Percentiles rank a stretch among this genome's conserved stretches.
These are phyloP conservation scores for Tulasnella sp. DNA, from an alignment of 768 basidiomycete species.

Conservation along the genomic window DNA sequence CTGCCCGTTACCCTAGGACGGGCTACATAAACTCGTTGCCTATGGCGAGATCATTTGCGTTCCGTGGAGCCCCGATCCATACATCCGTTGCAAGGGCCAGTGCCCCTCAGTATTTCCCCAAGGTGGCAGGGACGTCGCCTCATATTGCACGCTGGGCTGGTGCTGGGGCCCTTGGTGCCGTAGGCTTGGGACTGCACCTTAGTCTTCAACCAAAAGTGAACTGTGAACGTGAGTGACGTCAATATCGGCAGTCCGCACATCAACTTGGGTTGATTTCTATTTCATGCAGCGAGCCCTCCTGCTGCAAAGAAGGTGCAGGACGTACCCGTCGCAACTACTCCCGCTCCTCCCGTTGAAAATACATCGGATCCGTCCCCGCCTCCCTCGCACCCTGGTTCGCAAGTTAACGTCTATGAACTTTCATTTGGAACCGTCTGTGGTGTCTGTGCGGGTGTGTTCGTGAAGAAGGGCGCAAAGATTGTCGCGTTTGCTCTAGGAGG, in stretches of 20 bases:
- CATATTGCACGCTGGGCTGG: too few species aligned
- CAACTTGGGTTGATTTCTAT: background rate
- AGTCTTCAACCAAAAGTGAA: background rate
- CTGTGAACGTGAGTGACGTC: conserved; percentile 2
- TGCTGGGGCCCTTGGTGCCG: too few species aligned
- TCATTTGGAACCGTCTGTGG: conserved; percentile 83
- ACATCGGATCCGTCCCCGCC: background rate
- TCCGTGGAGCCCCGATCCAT: too few species aligned
- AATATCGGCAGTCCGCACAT: background rate
- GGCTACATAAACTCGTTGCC: too few species aligned
- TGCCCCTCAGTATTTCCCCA: too few species aligned
- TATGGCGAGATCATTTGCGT: too few species aligned
- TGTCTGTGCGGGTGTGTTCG: conserved; percentile 80
- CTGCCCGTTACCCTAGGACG: too few species aligned
- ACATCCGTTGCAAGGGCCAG: too few species aligned
- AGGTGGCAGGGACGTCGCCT: too few species aligned
- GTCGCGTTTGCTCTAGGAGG: conserved; percentile 83
- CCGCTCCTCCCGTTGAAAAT: background rate
- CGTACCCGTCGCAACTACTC: background rate
- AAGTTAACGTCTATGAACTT: conserved; percentile 68
- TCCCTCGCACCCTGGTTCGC: conserved; percentile 49
- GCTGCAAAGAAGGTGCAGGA: background rate
- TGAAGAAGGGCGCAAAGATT: conserved; percentile 85
- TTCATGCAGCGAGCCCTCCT: background rate
- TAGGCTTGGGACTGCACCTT: conserved; percentile 2